Conservation (phyloP, 2,329 filamentous ascomycete species). For the Nothophoma quercina region DNA sequence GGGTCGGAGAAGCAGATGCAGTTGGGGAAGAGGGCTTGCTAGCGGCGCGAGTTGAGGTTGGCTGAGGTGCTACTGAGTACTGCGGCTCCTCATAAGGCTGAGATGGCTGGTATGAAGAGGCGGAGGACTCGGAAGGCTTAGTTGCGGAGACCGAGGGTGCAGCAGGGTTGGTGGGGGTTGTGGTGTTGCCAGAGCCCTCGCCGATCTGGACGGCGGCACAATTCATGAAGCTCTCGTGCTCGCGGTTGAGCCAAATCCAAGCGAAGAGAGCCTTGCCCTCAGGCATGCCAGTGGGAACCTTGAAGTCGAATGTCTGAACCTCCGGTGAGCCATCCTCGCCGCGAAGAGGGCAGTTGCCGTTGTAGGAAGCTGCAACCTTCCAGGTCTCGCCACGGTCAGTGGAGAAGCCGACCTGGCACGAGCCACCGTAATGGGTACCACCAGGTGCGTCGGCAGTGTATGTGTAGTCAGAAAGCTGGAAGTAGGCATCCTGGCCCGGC, state of each 20-base stretch:
- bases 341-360: conserved; percentile 58
- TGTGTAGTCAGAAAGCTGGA: conserved; percentile 47
- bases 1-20: conserved; percentile 7
- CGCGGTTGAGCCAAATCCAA: conserved; percentile 59
- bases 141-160: conserved; percentile 20
- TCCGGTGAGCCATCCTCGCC: conserved; percentile 47
- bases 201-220: conserved; percentile 56
- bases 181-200: conserved; percentile 27
- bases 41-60: conserved; percentile 10
- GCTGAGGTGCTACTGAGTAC: conserved; percentile 8
- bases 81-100: conserved; percentile 5
- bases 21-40: conserved; percentile 8
- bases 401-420: conserved; percentile 57
- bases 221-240: conserved; percentile 56
- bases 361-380: conserved; percentile 55
- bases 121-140: conserved; percentile 21
- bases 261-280: conserved; percentile 54
- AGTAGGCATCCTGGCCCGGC: conserved; percentile 53
- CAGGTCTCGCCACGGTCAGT: conserved; percentile 55
- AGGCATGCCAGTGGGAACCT: conserved; percentile 53
- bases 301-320: conserved; percentile 56
- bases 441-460: conserved; percentile 35
- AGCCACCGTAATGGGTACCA: conserved; percentile 57
- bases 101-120: conserved; percentile 21
- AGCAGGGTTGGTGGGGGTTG: conserved; percentile 20